Conservation (phyloP, 257 asterid genomes). For the Solanum lycopersicoides region DNA sequence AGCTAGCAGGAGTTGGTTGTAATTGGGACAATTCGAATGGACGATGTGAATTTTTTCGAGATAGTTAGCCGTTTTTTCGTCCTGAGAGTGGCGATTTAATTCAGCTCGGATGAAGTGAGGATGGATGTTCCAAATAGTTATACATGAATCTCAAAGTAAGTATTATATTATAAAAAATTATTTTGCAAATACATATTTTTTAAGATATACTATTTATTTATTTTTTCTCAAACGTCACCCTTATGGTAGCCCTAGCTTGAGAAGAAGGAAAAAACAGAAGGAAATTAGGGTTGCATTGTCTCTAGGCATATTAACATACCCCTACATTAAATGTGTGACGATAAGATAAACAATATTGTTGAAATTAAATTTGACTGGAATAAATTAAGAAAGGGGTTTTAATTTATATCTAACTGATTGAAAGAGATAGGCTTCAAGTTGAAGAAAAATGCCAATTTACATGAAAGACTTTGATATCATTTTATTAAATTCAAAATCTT, state of each 20-base stretch:
- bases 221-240: background rate
- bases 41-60: too few species aligned
- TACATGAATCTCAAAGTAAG: background rate
- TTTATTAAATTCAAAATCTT: conserved; percentile 6
- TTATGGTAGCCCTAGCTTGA: background rate
- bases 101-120: too few species aligned
- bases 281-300: background rate
- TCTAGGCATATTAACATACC: background rate
- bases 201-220: background rate
- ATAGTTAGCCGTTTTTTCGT: too few species aligned
- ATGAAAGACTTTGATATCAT: background rate
- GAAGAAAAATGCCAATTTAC: conserved; percentile 5
- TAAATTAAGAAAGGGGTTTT: background rate
- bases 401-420: background rate
- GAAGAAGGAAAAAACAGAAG: background rate
- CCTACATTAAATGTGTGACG: background rate
- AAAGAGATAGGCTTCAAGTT: conserved; percentile 4
- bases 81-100: too few species aligned
- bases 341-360: background rate
- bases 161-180: background rate
- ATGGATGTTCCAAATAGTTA: background rate
- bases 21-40: too few species aligned
- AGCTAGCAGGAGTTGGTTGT: too few species aligned
- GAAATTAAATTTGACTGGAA: background rate
- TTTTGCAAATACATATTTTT: background rate